A percentile compares a stretch with the other conserved stretches of the same genome.
These are phyloP conservation scores for Suhomyces bribrorum DNA, from an alignment of 1,139 yeast species.

Conservation along the genomic window DNA sequence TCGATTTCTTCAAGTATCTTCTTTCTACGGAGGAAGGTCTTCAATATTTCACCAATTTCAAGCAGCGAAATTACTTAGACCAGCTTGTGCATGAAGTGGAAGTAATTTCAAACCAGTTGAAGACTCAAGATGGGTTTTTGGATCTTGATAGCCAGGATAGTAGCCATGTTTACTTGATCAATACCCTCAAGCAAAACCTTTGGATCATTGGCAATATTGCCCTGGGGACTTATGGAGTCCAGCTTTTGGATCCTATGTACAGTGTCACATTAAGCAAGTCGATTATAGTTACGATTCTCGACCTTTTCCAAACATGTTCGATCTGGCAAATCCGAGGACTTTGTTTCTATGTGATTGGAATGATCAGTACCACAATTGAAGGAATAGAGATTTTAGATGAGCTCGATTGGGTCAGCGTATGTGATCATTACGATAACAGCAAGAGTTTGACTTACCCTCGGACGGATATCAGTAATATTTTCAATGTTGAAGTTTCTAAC, in stretches of 20 bases:
- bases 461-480: constrained; percentile 19
- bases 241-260: constrained; percentile 59
- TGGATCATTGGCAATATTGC: constrained; percentile 92
- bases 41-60: constrained; percentile 30
- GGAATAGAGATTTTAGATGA: constrained; percentile 90
- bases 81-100: constrained; percentile 27
- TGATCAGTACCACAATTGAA: constrained; percentile 69
- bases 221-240: constrained; percentile 65
- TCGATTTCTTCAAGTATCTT: constrained; percentile 75
- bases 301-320: constrained; percentile 43
- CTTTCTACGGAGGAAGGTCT: constrained; percentile 84
- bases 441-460: constrained; percentile 59
- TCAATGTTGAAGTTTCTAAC: constrained; percentile 28
- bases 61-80: constrained; percentile 30
- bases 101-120: constrained; percentile 17
- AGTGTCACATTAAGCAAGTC: constrained; percentile 49
- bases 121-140: constrained; percentile 15
- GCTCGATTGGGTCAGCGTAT: constrained; percentile 67
- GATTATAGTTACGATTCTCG: constrained; percentile 52
- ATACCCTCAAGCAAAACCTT: constrained; percentile 65
- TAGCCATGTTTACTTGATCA: constrained; percentile 15
- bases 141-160: constrained; percentile 10
- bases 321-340: constrained; percentile 71
- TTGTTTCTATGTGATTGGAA: constrained; percentile 76
- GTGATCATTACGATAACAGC: constrained; percentile 54